A percentile compares a stretch with the other conserved stretches of the same genome.
Evolutionary conservation across 805 yeast genomes (phyloP).

Genomic region (Ogataea paraovalis): DNA sequence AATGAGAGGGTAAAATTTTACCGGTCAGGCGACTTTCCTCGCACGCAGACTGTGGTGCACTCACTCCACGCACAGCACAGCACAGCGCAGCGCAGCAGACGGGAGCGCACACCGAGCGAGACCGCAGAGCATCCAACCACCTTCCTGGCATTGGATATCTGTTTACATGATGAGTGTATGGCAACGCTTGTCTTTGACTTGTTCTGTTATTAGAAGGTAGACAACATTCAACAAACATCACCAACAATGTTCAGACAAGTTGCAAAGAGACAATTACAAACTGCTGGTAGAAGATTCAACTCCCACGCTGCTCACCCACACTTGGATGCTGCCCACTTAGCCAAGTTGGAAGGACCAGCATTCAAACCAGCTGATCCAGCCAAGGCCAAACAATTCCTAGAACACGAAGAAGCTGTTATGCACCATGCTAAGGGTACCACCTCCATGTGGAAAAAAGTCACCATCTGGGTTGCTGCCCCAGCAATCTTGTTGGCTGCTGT

Average conservation of each 20-base stretch:
- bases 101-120: too few relatives aligned
- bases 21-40: not conserved
- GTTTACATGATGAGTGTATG: too few relatives aligned
- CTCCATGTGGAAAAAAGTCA: slow-evolving; percentile 79
- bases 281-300: slow-evolving; percentile 31
- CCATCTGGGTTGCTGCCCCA: slow-evolving; percentile 78
- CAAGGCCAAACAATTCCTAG: slow-evolving; percentile 69
- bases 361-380: slow-evolving; percentile 48
- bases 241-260: slow-evolving; percentile 42
- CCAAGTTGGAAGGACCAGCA: slow-evolving; percentile 36
- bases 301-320: slow-evolving; percentile 15
- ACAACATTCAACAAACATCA: not conserved
- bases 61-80: too few relatives aligned
- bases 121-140: too few relatives aligned
- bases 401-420: slow-evolving; percentile 56
- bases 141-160: too few relatives aligned
- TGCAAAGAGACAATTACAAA: slow-evolving; percentile 28
- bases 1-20: not conserved
- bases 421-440: slow-evolving; percentile 81
- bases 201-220: too few relatives aligned
- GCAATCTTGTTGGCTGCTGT: slow-evolving; percentile 70
- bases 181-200: too few relatives aligned
- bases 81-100: too few relatives aligned
- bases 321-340: not conserved
- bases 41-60: not conserved